Percentiles rank a stretch among this genome's conserved stretches.
phyloP scores from a whole-genome alignment of 2,329 filamentous ascomycete species.

The Ophiocordyceps unilateralis region DNA sequence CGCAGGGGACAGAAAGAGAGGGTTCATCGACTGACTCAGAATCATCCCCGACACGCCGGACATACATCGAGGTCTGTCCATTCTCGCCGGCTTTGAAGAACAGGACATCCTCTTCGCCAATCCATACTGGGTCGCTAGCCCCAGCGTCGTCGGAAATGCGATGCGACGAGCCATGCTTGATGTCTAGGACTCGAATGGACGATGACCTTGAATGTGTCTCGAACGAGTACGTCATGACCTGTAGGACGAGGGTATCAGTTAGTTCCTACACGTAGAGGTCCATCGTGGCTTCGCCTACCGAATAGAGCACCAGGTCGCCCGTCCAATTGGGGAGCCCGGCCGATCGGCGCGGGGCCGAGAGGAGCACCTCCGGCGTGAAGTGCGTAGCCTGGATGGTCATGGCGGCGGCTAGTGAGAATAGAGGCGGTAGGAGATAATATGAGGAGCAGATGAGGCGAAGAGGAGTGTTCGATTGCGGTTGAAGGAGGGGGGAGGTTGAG shows the following conservation, averaged over 20 bases:
- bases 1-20: neutral
- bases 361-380: conserved; percentile 61
- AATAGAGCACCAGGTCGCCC: conserved; percentile 48
- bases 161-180: conserved; percentile 46
- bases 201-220: conserved; percentile 49
- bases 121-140: conserved; percentile 59
- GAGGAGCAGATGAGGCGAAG: neutral
- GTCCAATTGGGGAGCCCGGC: conserved; percentile 50
- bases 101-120: conserved; percentile 46
- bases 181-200: conserved; percentile 55
- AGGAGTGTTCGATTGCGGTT: neutral
- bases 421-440: neutral
- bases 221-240: conserved; percentile 66
- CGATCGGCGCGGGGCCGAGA: conserved; percentile 59
- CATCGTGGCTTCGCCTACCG: conserved; percentile 20
- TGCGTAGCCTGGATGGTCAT: conserved; percentile 58
- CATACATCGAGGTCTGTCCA: conserved; percentile 27
- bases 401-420: neutral
- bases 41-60: conserved; percentile 16
- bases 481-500: neutral
- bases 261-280: neutral
- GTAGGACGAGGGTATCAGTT: conserved; percentile 2
- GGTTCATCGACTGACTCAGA: conserved; percentile 22
- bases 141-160: conserved; percentile 46
- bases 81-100: conserved; percentile 33